Percentiles rank a stretch among this genome's conserved stretches.
phyloP scores from a whole-genome alignment of 352 stramenopile species.

The Phytophthora brassicae region DNA sequence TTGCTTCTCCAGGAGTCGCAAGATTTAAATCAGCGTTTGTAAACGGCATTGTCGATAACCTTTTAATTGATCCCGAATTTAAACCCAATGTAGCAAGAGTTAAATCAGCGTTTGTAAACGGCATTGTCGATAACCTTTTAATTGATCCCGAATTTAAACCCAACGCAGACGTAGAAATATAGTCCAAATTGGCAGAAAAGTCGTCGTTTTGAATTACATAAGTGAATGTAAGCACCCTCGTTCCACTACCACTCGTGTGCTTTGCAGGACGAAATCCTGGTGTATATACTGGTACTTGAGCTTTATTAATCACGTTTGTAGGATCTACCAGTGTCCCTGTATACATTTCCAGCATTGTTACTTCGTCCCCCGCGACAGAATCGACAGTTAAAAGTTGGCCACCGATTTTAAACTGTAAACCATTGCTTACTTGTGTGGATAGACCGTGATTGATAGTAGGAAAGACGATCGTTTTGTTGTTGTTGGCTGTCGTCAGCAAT shows the following conservation, averaged over 20 bases:
- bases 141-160: slow-evolving; percentile 56
- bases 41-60: slow-evolving; percentile 50
- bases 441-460: slow-evolving; percentile 50
- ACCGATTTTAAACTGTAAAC: slow-evolving; percentile 60
- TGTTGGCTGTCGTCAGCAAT: slow-evolving; percentile 4
- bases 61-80: slow-evolving; percentile 58
- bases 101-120: slow-evolving; percentile 51
- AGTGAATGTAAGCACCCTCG: slow-evolving; percentile 45
- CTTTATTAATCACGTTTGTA: slow-evolving; percentile 15
- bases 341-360: slow-evolving; percentile 63
- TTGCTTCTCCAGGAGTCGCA: slow-evolving; percentile 31
- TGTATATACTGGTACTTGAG: slow-evolving; percentile 41
- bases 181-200: slow-evolving; percentile 45
- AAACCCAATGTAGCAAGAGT: slow-evolving; percentile 58
- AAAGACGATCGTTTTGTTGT: slow-evolving; percentile 51
- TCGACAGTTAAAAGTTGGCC: slow-evolving; percentile 52
- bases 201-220: slow-evolving; percentile 68
- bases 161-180: slow-evolving; percentile 47
- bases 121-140: slow-evolving; percentile 50
- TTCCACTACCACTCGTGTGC: slow-evolving; percentile 55
- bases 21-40: slow-evolving; percentile 56
- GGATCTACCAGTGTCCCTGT: slow-evolving; percentile 43
- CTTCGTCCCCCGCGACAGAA: slow-evolving; percentile 40
- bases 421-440: slow-evolving; percentile 35
- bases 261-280: slow-evolving; percentile 52